Evolutionary conservation across 164 flowering plant genomes (phyloP), one percentile per base, ranked within the genome.

Genomic region (Sextonia rubra): DNA sequence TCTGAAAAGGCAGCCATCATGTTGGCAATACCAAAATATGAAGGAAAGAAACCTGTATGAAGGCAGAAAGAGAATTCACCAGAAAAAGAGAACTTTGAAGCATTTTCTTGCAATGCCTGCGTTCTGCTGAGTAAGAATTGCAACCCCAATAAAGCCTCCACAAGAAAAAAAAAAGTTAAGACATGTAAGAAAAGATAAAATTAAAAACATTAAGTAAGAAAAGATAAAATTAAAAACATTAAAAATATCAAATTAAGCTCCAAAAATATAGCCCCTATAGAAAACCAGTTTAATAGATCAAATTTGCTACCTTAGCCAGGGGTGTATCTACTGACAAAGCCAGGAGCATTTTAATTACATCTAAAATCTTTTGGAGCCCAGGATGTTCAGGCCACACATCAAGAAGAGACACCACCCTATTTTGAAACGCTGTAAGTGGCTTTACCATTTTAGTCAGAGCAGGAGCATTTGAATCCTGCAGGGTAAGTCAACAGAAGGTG

Each of bases 311-410:
- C 98, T 95, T 90, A 26, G 92, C 86, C 32, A 95, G 80, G 70
- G 99, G 90, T 27, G 97, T 89, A 52, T 75, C 80, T 48, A 73
- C 27, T 62, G 98, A 92, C 70, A 95, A 79, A 76, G 83, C 77
- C 83, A 93, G 81, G 32, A 93, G 85, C 94, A 89, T 86, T 49
- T 85, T 82, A 74, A 75, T 75, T 20, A 85, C 74, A 74, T 90
- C 85, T 69, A 86, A 58, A 26, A 95, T 76, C 66, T 87, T 88
- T 72, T 89, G 87, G 67, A 91, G 88, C 30, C 84, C 89, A 72
- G 87, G 87, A 78, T 91, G 88, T 47, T 90, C 96, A 61, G 89
- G 90, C 91, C 89, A 83, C 76, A 90, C 93, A 68, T 66, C 81
- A 69, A 90, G 47, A 75, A 90, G 84, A 63, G 74, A 72, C 5